Base-by-base conservation (phyloP, 1,284 basidiomycete species). In the Polyporus tsugae region DNA sequence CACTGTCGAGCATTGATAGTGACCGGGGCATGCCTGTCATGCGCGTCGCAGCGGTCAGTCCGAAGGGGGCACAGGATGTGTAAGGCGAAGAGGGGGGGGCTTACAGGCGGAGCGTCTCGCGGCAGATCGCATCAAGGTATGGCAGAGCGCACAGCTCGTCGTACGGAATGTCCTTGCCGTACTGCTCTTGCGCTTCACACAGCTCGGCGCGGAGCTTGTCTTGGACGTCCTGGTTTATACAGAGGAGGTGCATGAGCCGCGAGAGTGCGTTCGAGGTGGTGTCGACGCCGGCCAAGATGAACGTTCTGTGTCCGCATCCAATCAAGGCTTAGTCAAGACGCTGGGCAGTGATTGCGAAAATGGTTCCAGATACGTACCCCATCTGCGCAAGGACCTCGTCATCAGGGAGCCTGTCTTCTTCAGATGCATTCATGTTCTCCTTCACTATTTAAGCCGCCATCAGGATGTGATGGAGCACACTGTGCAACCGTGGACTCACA, bases 311-410 rank as follows among this genome's bases (percentile, higher is more conserved):
- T 29, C 0, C 19, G 57, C 7, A 41, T 68, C 9, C 5, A 33
- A 1, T 19, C 33, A 5, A 22, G 36, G 13, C 15, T 55, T 6
- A 39, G 35, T 29, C 17, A 11, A 35, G 35, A 1, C 13, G 17
- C 4, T 10, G 15, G 2, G 3, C 35, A 49, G 15, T 17, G 41
- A 5, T 6, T 17, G 13, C 17, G 19, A 5, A 22, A 13, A 52
- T 6, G 19, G 33, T 17, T 19, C 19, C 11, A 42, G 19, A 4
- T n/a, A 74, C 76, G 55, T 57, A 80, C 80, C 76, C 75, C 72
- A 80, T 78, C 55, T 81, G 79, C 1, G 75, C 78, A 29, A 80
- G 67, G 22, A 81, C 58, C 65, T 78, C 79, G 2, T 74, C 74
- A 41, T 79, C 78, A 9, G 73, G 69, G 19, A 80, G 73, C 61